A percentile compares a stretch with the other conserved stretches of the same genome.
Evolutionary conservation across 805 yeast genomes (phyloP).

Genomic region (Osmozyma mogii): DNA sequence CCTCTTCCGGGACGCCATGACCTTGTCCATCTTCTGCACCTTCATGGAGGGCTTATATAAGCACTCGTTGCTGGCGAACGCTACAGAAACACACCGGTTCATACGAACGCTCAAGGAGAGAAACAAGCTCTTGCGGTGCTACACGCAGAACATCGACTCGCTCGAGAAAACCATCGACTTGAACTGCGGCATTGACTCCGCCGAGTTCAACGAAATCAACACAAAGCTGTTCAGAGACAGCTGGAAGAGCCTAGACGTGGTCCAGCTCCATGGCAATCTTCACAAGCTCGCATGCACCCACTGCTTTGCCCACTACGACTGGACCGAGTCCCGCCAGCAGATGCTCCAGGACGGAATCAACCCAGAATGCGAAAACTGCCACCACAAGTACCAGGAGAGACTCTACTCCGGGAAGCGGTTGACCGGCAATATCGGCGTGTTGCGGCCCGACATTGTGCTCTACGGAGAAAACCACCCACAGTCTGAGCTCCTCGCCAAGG

Average conservation of each 20-base stretch:
- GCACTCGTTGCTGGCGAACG: slow-evolving; percentile 56
- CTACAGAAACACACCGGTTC: slow-evolving; percentile 80
- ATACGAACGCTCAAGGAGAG: slow-evolving; percentile 52
- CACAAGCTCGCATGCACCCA: slow-evolving; percentile 68
- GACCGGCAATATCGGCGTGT: slow-evolving; percentile 61
- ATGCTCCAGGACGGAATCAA: slow-evolving; percentile 52
- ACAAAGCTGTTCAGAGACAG: slow-evolving; percentile 22
- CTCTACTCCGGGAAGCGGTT: slow-evolving; percentile 63
- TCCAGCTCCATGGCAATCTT: slow-evolving; percentile 87
- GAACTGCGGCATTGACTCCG: slow-evolving; percentile 43
- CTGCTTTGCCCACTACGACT: slow-evolving; percentile 50
- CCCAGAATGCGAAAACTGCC: slow-evolving; percentile 74
- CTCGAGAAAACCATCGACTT: slow-evolving; percentile 64
- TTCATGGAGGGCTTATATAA: slow-evolving; percentile 79
- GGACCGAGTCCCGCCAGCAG: slow-evolving; percentile 49
- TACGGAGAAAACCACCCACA: slow-evolving; percentile 94
- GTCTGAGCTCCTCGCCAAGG: slow-evolving; percentile 69
- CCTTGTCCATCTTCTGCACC: slow-evolving; percentile 69
- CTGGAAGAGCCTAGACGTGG: slow-evolving; percentile 67
- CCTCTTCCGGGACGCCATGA: slow-evolving; percentile 58
- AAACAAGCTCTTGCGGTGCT: slow-evolving; percentile 70
- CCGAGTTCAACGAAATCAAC: slow-evolving; percentile 18
- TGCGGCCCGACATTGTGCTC: slow-evolving; percentile 84
- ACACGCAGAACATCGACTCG: slow-evolving; percentile 93
- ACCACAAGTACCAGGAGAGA: slow-evolving; percentile 47